These are phyloP conservation scores for Chaetomiaceae sp. DNA, from an alignment of 2,329 filamentous ascomycete species.

Conservation along the genomic window DNA sequence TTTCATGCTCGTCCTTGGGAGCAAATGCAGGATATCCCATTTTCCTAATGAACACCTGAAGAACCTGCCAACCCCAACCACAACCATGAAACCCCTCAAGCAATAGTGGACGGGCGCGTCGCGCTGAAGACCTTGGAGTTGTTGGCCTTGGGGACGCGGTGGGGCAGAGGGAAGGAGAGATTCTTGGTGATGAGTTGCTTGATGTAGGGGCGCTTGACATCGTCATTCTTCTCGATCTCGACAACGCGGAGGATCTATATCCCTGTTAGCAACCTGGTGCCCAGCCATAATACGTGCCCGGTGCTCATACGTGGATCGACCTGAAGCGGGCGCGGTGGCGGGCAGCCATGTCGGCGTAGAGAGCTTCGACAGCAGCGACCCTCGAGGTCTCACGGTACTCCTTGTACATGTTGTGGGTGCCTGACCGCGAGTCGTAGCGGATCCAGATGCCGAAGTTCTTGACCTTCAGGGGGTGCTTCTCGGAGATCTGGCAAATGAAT, in stretches of 20 bases:
- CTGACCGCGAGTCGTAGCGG: constrained; percentile 99
- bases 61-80: constrained; percentile 49
- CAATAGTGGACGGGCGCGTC: constrained; percentile 94
- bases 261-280: constrained; percentile 29
- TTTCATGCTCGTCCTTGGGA: constrained; percentile 44
- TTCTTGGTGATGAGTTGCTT: constrained; percentile 94
- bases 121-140: constrained; percentile 90
- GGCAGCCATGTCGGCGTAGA: constrained; percentile 99
- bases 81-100: constrained; percentile 65
- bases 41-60: constrained; percentile 59
- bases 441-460: constrained; percentile 99
- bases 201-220: constrained; percentile 98
- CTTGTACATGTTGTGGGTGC: constrained; percentile 99
- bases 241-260: constrained; percentile 92
- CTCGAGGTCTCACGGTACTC: constrained; percentile 99
- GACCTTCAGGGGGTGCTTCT: constrained; percentile 99
- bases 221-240: constrained; percentile 90
- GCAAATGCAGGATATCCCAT: constrained; percentile 58
- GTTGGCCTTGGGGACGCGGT: constrained; percentile 80
- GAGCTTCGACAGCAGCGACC: constrained; percentile 88
- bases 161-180: constrained; percentile 97
- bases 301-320: constrained; percentile 85
- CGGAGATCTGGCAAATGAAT: constrained; percentile 66
- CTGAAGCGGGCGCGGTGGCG: constrained; percentile 97
- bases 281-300: not conserved